Percentiles rank a stretch among this genome's conserved stretches.
Evolutionary conservation across 768 basidiomycete genomes (phyloP).

Genomic region (Saitozyma podzolica): DNA sequence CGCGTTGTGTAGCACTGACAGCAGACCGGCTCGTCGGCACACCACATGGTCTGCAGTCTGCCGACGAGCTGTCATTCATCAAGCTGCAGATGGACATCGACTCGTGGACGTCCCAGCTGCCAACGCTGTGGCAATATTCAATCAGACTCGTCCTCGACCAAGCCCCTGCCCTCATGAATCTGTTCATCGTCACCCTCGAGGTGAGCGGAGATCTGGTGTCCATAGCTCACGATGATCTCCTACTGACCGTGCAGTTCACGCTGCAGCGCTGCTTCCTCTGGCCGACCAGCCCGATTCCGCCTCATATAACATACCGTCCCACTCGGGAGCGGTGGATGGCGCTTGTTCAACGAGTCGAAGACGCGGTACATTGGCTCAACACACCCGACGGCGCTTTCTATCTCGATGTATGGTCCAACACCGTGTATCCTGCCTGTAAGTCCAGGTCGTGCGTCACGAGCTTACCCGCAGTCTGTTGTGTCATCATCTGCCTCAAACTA

Average conservation of each 20-base stretch:
- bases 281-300: slow-evolving; percentile 13
- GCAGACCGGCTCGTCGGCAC: slow-evolving; percentile 7
- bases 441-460: neutral
- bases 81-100: slow-evolving; percentile 23
- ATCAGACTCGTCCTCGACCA: slow-evolving; percentile 13
- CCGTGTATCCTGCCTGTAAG: slow-evolving; percentile 24
- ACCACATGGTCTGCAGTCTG: slow-evolving; percentile 13
- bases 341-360: slow-evolving; percentile 12
- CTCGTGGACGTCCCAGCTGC: slow-evolving; percentile 19
- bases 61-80: slow-evolving; percentile 19
- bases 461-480: slow-evolving; percentile 12
- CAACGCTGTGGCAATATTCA: slow-evolving; percentile 20
- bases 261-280: slow-evolving; percentile 20
- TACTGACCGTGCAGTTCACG: slow-evolving; percentile 15
- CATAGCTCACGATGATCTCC: neutral
- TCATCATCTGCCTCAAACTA: slow-evolving; percentile 9
- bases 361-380: slow-evolving; percentile 20
- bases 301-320: slow-evolving; percentile 22
- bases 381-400: slow-evolving; percentile 21
- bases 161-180: slow-evolving; percentile 19
- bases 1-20: too few species aligned
- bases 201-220: slow-evolving; percentile 1
- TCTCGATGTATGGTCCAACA: slow-evolving; percentile 23
- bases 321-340: slow-evolving; percentile 12
- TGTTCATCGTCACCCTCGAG: slow-evolving; percentile 18